phyloP scores from a whole-genome alignment of 1,139 yeast genomes.

The Lodderomyces metapsilosis region DNA sequence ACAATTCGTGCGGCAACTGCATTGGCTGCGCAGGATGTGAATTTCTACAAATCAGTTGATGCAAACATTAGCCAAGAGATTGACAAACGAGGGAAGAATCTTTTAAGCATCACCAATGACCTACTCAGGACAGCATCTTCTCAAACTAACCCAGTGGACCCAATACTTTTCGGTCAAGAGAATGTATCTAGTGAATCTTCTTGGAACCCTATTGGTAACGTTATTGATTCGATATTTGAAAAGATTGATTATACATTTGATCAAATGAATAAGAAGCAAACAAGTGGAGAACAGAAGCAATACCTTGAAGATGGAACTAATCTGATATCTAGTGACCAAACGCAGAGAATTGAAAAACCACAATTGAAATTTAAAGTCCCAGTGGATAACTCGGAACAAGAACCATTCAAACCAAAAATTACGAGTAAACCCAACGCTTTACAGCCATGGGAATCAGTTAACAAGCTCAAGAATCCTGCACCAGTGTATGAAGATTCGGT shows the following conservation, averaged over 20 bases:
- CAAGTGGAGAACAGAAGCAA: constrained; percentile 8
- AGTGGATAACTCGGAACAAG: constrained; percentile 65
- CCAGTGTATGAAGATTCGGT: constrained; percentile 32
- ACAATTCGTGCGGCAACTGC: constrained; percentile 71
- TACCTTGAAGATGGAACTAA: constrained; percentile 15
- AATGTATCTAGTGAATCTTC: constrained; percentile 27
- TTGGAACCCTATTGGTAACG: constrained; percentile 64
- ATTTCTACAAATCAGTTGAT: constrained; percentile 73
- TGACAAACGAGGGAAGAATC: constrained; percentile 39
- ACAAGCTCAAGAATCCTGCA: constrained; percentile 29
- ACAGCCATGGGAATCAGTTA: constrained; percentile 47
- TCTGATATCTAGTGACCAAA: constrained; percentile 18
- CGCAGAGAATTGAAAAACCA: constrained; percentile 61
- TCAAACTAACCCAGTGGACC: constrained; percentile 24
- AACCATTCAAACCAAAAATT: constrained; percentile 77
- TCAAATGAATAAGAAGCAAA: constrained; percentile 12
- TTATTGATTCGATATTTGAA: constrained; percentile 73
- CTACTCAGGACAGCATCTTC: constrained; percentile 32
- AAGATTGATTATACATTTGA: constrained; percentile 66
- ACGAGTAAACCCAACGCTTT: constrained; percentile 70
- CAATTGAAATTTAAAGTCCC: constrained; percentile 58
- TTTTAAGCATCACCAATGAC: constrained; percentile 55
- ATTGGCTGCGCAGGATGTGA: constrained; percentile 77
- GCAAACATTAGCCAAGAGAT: constrained; percentile 41
- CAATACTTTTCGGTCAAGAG: constrained; percentile 39